Evolutionary conservation across 1,284 basidiomycete genomes (phyloP), one percentile per base, ranked within the genome.

Genomic region (Tetrapyrgos nigripes): DNA sequence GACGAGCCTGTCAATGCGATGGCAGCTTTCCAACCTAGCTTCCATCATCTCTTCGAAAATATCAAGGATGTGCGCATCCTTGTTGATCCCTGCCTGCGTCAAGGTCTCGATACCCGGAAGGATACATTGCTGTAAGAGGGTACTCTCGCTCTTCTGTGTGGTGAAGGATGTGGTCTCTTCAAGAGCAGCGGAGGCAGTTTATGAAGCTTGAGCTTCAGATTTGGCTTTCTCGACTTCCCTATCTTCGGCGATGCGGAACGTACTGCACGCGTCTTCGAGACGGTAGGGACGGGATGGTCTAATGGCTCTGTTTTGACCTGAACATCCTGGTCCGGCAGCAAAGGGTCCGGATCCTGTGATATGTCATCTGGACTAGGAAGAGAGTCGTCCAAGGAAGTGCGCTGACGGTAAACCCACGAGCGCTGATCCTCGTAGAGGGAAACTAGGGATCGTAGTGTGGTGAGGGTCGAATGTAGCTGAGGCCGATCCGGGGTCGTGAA

Each of bases 31-130:
- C 82, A 91, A 85, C 53, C 89, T 81, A 5, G 84, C 78, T 65
- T 89, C 86, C 77, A 90, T 83, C 76, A 91, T 84, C 62, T 83
- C 81, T 57, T 86, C 86, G 67, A 88, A 90, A 77, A 86, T 82
- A 64, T 86, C 82, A 58, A 91, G 76, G 55, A 91, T 80, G 51
- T 81, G 81, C 28, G 86, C 64, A 23, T 71, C 68, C 24, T 67
- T 21, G 47, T 28, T 29, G n/a, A 17, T n/a, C 17, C 28, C 21
- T 14, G 27, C 43, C 11, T 27, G 33, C 29, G 60, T 58, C 23
- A 50, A 8, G 19, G 27, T 31, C 19, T 61, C 56, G 5, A 62
- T 61, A 40, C 63, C 62, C 11, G 68, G 53, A 27, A 57, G 19
- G 59, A 55, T 19, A 52, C 52, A 11, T 50, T 55, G 23, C 60